Evolutionary conservation across 192 early-diverging fungal species (phyloP), one percentile per base, ranked within the genome.

Genomic region (Lunasporangiospora selenospora): DNA sequence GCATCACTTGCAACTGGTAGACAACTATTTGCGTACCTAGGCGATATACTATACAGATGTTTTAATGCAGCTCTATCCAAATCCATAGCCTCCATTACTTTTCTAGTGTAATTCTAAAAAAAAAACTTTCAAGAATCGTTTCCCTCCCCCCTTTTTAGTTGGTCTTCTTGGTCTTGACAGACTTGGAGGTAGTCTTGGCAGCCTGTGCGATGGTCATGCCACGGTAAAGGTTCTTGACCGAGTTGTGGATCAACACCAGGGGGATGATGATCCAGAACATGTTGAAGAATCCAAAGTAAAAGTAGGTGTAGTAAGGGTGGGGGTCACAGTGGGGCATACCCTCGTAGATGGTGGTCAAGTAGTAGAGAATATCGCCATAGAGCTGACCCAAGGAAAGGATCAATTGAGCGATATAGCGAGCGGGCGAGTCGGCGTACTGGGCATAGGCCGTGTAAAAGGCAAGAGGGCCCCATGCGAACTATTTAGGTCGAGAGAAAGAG

Each of bases 261-360:
- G 92, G 92, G 18, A 93, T 77, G 11, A 95, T 50, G 49, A 95
- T 85, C 96, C 96, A 98, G 15, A 90, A 80, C 16, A 76, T 50
- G 77, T 98, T 98, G 63, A 95, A 77, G 31, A 83, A 75, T 5
- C 88, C 83, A 83, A 98, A 96, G 85, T 98, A 98, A 51, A 90
- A 84, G 81, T 87, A 95, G 64, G 90, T 95, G 81, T 98, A 95
- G 73, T 85, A 80, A 9, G 93, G 86, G 57, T 88, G 81, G 6
- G 92, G 90, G 57, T 86, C 81, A 53, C 83, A 87, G 75, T 89
- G 81, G 23, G 79, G 79, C 39, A 80, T 85, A 19, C 87, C 88
- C 75, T 93, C 86, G 40, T 88, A 80, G 38, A 76, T 75, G 43
- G 87, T 85, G 13, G 92, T 93, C 13, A 80, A 42, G 70, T 90